phyloP scores from a whole-genome alignment of 2,329 filamentous ascomycete genomes.

The Lasiodiplodia sp. region DNA sequence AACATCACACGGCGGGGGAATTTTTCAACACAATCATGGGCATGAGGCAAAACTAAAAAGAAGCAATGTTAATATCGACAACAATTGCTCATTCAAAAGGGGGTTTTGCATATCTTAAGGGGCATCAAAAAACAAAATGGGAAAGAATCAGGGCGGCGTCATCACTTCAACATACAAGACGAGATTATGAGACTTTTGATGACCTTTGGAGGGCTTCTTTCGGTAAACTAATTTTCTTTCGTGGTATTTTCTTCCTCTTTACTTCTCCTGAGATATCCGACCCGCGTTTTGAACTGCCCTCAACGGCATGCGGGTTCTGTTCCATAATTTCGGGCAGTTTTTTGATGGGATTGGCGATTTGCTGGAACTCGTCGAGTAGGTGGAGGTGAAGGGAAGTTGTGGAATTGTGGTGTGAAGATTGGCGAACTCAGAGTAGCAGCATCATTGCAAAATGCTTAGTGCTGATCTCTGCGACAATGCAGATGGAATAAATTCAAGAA shows the following conservation, averaged over 20 bases:
- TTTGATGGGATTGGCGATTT: not conserved
- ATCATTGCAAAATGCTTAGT: not conserved
- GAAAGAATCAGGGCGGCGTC: not conserved
- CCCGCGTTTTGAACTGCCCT: conserved; percentile 13
- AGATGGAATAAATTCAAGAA: too few species aligned
- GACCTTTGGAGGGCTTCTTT: not conserved
- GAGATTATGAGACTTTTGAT: conserved; percentile 18
- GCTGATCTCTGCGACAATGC: not conserved
- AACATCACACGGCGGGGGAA: not conserved
- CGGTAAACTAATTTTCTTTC: not conserved
- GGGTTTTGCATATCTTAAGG: conserved; percentile 18
- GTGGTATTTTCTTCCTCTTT: not conserved
- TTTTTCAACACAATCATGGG: conserved; percentile 15
- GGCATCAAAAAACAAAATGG: not conserved
- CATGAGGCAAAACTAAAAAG: not conserved
- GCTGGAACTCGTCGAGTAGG: not conserved
- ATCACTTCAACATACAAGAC: conserved; percentile 24
- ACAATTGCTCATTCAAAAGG: conserved; percentile 12
- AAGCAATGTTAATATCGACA: conserved; percentile 1
- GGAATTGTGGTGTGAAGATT: not conserved
- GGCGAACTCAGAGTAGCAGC: not conserved
- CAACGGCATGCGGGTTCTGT: conserved; percentile 20
- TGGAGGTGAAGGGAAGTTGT: not conserved
- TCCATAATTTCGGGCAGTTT: not conserved
- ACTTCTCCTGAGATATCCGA: conserved; percentile 27